Base-by-base conservation (phyloP, 805 yeast species). In the Starmerella apis region DNA sequence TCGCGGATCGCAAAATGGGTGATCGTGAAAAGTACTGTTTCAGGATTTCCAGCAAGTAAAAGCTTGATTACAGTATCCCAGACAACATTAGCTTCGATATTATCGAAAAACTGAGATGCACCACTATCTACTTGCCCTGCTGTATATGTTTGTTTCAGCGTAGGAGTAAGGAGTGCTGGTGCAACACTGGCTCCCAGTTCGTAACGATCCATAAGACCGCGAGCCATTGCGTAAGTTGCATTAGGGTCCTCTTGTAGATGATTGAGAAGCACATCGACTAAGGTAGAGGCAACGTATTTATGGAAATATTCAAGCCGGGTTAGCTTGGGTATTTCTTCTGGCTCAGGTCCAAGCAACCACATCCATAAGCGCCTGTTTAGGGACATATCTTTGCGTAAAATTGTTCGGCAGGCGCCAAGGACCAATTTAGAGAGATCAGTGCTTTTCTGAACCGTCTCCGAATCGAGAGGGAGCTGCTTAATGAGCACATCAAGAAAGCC, bases 311-410 rank as follows among this genome's bases (percentile, higher is more conserved):
- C 72, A 4, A 74, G 63, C 49, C 79, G 64, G 6, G 69, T 54
- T 22, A 65, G 35, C 32, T 55, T 48, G 25, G 52, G 28, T 53
- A 49, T 23, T 2, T 43, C 49, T 22, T 56, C 57, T 20, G 68
- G 68, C 24, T 80, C 86, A 1, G 95, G 92, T 0, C 97, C 96
- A 25, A 90, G 65, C 7, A 92, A 68, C 94, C 96, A 92, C 52
- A 75, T 80, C 96, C 97, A 88, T 19, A 92, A 71, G 59, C 99
- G 75, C 65, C 98, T 74, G 64, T 92, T 92, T 52, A 92, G 72
- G 8, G 96, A 86, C 96, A 92, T 86, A 65, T 92, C 99, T 58
- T 80, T 81, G 41, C 82, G 78, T 39, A 86, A 68, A 2, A 92
- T 81, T 0, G 88, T 79, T 4, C 39, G 39, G 10, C 72, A 66